Conservation (phyloP, 495 filamentous ascomycete genomes). For the Annulohypoxylon nitens region DNA sequence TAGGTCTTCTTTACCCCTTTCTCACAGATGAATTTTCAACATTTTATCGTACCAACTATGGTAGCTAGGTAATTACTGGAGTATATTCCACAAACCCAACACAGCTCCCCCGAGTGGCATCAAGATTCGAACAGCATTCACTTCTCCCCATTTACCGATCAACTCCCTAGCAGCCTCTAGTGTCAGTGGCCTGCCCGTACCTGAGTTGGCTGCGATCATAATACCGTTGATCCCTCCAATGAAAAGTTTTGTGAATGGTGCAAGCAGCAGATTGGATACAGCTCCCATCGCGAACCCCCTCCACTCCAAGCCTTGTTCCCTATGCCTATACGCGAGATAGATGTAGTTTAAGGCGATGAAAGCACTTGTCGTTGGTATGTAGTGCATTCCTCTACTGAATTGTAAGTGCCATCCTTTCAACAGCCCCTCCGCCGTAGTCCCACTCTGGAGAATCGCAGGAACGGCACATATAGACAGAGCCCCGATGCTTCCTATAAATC, state of each 20-base stretch:
- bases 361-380: constrained; percentile 54
- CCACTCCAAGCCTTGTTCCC: constrained; percentile 44
- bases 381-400: constrained; percentile 49
- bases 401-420: constrained; percentile 49
- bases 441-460: constrained; percentile 53
- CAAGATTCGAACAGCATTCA: constrained; percentile 55
- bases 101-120: constrained; percentile 55
- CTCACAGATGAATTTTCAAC: background rate
- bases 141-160: constrained; percentile 53
- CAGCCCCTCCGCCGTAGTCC: constrained; percentile 48
- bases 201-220: constrained; percentile 39
- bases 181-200: constrained; percentile 50
- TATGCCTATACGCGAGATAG: constrained; percentile 58
- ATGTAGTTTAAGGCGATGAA: constrained; percentile 52
- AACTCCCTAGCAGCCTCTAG: constrained; percentile 49
- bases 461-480: constrained; percentile 51
- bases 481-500: constrained; percentile 54
- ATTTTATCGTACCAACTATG: background rate
- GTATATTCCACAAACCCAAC: constrained; percentile 51
- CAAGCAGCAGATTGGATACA: constrained; percentile 54
- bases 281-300: constrained; percentile 53
- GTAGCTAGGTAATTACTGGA: constrained; percentile 32
- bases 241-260: constrained; percentile 54
- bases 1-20: background rate
- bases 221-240: constrained; percentile 40